Conservation (phyloP, 768 basidiomycete species). For the Psilocybe sp. region DNA sequence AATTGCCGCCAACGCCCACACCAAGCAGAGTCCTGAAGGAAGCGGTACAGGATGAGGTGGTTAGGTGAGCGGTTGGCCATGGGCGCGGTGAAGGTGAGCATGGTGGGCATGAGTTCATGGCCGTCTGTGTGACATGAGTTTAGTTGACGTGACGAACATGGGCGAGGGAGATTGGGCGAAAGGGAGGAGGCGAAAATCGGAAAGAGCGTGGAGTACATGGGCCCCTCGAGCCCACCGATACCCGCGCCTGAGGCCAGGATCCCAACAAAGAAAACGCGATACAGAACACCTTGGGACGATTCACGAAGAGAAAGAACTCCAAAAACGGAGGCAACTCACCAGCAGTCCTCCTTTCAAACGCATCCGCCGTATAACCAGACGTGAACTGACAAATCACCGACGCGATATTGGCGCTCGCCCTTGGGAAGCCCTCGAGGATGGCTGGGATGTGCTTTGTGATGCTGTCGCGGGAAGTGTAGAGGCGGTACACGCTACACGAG, state of each 20-base stretch:
- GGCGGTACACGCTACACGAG: constrained; percentile 32
- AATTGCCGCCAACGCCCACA: constrained; percentile 77
- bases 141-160: too few relatives aligned
- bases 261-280: too few relatives aligned
- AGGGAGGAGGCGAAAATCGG: background rate
- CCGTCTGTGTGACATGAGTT: too few relatives aligned
- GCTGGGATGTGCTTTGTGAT: constrained; percentile 32
- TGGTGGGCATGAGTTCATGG: constrained; percentile 74
- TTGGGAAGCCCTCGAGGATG: constrained; percentile 51
- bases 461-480: constrained; percentile 36
- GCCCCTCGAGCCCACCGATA: too few relatives aligned
- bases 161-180: background rate
- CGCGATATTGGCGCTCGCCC: constrained; percentile 60
- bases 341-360: constrained; percentile 64
- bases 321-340: constrained; percentile 41
- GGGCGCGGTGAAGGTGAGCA: constrained; percentile 64
- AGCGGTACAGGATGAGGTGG: constrained; percentile 53
- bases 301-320: too few relatives aligned
- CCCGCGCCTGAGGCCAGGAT: too few relatives aligned
- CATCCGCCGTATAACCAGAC: constrained; percentile 65
- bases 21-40: constrained; percentile 67
- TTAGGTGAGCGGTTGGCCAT: constrained; percentile 56
- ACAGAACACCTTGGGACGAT: too few relatives aligned
- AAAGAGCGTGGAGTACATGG: too few relatives aligned
- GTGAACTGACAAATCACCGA: constrained; percentile 57